These are phyloP conservation scores for Xylariomycetidae sp. DNA, from an alignment of 2,329 filamentous ascomycete genomes.

Conservation along the genomic window DNA sequence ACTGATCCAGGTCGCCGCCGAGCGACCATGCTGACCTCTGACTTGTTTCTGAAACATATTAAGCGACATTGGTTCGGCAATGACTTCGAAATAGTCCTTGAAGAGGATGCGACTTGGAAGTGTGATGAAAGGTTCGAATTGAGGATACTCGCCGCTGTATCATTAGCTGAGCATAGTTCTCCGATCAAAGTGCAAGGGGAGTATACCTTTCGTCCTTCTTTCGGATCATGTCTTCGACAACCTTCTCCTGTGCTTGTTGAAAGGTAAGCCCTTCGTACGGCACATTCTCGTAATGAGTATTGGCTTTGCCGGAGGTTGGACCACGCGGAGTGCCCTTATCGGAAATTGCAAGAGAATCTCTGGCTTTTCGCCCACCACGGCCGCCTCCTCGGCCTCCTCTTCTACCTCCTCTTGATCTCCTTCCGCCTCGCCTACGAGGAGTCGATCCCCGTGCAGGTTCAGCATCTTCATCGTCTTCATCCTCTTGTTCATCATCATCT, in stretches of 20 bases:
- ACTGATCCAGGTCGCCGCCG: constrained; percentile 55
- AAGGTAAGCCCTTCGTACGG: constrained; percentile 71
- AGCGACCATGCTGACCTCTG: constrained; percentile 66
- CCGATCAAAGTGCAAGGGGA: constrained; percentile 3
- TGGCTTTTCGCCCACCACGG: neutral
- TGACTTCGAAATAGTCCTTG: constrained; percentile 85
- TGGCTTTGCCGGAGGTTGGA: constrained; percentile 39
- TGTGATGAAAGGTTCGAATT: constrained; percentile 70
- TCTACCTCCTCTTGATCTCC: neutral
- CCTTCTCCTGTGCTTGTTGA: constrained; percentile 81
- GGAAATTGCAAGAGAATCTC: neutral
- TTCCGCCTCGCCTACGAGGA: neutral
- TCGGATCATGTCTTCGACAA: constrained; percentile 70
- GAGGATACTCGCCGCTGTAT: constrained; percentile 63
- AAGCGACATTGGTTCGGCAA: constrained; percentile 75
- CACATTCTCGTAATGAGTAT: constrained; percentile 50
- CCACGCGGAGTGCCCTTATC: constrained; percentile 21
- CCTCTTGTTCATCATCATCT: constrained; percentile 7
- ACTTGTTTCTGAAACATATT: constrained; percentile 73
- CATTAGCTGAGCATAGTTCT: constrained; percentile 8
- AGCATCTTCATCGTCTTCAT: constrained; percentile 11
- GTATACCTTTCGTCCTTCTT: constrained; percentile 61
- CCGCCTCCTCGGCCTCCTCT: too few species aligned
- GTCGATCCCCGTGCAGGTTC: constrained; percentile 12
- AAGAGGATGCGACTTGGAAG: constrained; percentile 68